Base-by-base conservation (phyloP, 2,329 filamentous ascomycete genomes). In the Fusarium secorum region DNA sequence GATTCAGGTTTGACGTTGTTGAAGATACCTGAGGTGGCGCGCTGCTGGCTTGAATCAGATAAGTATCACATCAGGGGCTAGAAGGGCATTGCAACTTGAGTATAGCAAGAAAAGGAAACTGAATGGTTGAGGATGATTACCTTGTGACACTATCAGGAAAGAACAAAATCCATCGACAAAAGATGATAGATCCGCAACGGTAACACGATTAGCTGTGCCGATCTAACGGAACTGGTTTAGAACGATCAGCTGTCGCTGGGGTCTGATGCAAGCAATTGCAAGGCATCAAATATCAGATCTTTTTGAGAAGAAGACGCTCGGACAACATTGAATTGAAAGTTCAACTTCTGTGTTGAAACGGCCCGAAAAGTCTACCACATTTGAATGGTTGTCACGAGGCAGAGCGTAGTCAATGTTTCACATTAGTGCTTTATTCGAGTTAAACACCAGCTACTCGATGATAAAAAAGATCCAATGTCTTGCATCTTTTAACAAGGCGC, bases 251-350 rank as follows among this genome's bases (percentile, higher is more conserved):
- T 45, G 30, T 35, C 38, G 61, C 65, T 66, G 52, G 46, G 69
- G 38, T 71, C 53, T 33, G 39, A 72, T 72, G 68, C 65, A 72
- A 66, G 68, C 60, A 62, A 70, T 72, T 51, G 65, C 30, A 56
- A 68, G 38, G 53, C 61, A 44, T 38, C 53, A 44, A 57, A 57
- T 35, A 45, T 35, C 54, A 60, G 39, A 66, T 66, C 35, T 42
- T 52, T 35, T n/a, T 42, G 42, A 59, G 39, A 17, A 26, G 20
- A 28, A 38, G 35, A 41, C 22, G 38, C 42, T 55, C 38, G 41
- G 54, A 42, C 30, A 38, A 28, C 51, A 39, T 35, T 17, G 33
- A 26, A 35, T 20, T 42, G 22, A 28, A 39, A 39, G 52, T 39
- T 63, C 39, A 56, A 48, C 26, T 48, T 49, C 26, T 57, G 53